These are phyloP conservation scores for Xylariaceae sp. DNA, from an alignment of 2,329 filamentous ascomycete species.

Conservation along the genomic window DNA sequence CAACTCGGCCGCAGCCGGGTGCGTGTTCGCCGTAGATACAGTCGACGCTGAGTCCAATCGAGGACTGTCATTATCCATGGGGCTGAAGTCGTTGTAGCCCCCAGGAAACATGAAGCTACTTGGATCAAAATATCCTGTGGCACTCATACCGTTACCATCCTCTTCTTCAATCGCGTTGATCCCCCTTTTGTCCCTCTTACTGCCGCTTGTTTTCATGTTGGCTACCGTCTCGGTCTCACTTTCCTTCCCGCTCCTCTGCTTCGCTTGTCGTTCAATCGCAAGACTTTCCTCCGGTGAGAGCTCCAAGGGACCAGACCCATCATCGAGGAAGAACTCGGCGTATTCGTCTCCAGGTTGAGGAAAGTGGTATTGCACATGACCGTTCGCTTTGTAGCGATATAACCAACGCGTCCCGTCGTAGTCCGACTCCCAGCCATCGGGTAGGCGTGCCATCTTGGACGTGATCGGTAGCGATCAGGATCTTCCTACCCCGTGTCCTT, in stretches of 20 bases:
- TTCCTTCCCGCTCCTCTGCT: constrained; percentile 30
- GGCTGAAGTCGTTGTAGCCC: constrained; percentile 42
- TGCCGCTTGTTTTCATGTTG: constrained; percentile 17
- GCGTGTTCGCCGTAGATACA: not conserved
- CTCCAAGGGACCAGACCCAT: constrained; percentile 33
- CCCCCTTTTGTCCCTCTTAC: constrained; percentile 17
- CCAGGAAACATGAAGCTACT: constrained; percentile 52
- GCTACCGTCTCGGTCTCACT: constrained; percentile 12
- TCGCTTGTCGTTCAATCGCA: constrained; percentile 48
- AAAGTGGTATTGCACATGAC: constrained; percentile 53
- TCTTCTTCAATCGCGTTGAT: constrained; percentile 20
- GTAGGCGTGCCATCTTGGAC: constrained; percentile 39
- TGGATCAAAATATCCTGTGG: constrained; percentile 43
- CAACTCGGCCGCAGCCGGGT: constrained; percentile 18
- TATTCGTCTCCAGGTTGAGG: constrained; percentile 56
- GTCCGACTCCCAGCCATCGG: constrained; percentile 53
- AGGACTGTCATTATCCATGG: constrained; percentile 37
- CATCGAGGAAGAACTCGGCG: constrained; percentile 43
- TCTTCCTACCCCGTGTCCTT: not conserved
- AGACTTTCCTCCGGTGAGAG: constrained; percentile 51
- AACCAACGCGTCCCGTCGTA: constrained; percentile 57
- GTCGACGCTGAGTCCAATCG: not conserved
- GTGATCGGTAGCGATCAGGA: not conserved
- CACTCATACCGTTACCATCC: constrained; percentile 29
- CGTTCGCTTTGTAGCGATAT: constrained; percentile 53